Conservation (phyloP, 1,284 basidiomycete genomes). For the Fistulinella cinereoalba region DNA sequence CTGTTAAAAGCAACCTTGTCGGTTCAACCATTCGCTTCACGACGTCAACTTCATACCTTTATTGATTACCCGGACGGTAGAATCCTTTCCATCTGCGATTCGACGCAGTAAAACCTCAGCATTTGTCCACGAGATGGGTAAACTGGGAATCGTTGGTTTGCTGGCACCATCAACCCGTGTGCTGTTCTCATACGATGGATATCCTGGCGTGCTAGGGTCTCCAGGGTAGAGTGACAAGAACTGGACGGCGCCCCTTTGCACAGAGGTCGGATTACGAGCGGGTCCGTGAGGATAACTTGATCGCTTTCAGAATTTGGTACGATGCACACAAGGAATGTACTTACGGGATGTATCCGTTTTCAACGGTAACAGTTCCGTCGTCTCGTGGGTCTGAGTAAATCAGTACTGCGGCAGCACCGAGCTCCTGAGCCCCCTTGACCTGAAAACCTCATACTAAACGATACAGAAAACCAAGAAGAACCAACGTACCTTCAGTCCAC, state of each 20-base stretch:
- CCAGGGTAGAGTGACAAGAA: slow-evolving; percentile 68
- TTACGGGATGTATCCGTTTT: slow-evolving; percentile 57
- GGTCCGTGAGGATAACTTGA: slow-evolving; percentile 64
- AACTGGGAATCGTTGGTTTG: slow-evolving; percentile 67
- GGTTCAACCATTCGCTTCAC: slow-evolving; percentile 3
- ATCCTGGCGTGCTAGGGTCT: slow-evolving; percentile 69
- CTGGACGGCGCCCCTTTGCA: slow-evolving; percentile 76
- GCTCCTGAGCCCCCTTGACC: slow-evolving; percentile 67
- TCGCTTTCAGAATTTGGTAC: slow-evolving; percentile 3
- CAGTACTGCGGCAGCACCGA: slow-evolving; percentile 57
- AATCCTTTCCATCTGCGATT: slow-evolving; percentile 35
- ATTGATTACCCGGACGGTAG: slow-evolving; percentile 45
- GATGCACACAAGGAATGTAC: slow-evolving; percentile 9
- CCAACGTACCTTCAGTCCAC: slow-evolving; percentile 58
- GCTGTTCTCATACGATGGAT: slow-evolving; percentile 72
- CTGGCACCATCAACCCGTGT: slow-evolving; percentile 57
- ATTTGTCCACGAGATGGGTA: slow-evolving; percentile 56
- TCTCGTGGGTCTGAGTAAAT: slow-evolving; percentile 77
- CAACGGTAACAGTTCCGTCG: slow-evolving; percentile 66
- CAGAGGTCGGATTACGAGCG: slow-evolving; percentile 64
- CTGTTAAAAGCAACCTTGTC: slow-evolving; percentile 20
- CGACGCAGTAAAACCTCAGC: slow-evolving; percentile 48
- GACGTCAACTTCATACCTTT: slow-evolving; percentile 35
- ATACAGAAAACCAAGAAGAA: neutral
- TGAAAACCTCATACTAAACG: slow-evolving; percentile 24